Base-by-base conservation (phyloP, 805 yeast species). In the Sugiyamaella lignohabitans region DNA sequence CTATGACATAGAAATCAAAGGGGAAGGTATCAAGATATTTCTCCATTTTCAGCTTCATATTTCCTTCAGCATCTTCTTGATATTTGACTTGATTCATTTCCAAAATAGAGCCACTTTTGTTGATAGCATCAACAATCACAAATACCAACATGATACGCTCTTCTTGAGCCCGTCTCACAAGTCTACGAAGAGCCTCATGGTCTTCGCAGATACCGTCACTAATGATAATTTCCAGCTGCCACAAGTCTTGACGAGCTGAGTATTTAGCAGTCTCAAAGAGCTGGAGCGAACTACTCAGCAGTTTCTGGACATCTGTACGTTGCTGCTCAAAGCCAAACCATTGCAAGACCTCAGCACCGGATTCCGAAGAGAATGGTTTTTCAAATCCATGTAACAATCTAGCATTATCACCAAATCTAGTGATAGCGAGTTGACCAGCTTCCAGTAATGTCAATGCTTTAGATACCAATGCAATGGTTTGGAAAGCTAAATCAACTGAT, bases 171-270 rank as follows among this genome's bases (percentile, higher is more conserved):
- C 78, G 78, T 58, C 98, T 81, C 3, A 91, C 97, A 56, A 93
- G 73, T 53, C 91, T 74, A 54, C 84, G 80, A 42, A 93, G 72
- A 0, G 84, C 79, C 24, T 75, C 88, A 63, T 93, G 98, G 63
- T 89, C 94, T 65, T 93, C 99, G 62, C 97, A 88, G 41, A 93
- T 87, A 67, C 99, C 99, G 69, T 93, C 99, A 1, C 96, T 87
- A 27, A 93, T 74, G 50, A 93, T 84, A 47, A 93, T 87, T 63
- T 94, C 87, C 54, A 93, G 72, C 66, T 87, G 96, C 96, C 98
- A 93, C 61, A 87, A 73, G 51, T 87, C 96, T 4, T 52, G 52
- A 4, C 51, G 44, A 11, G 55, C 45, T 38, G 49, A 36, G 70
- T 59, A 54, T 24, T 70, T 63, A 3, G 84, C 79, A 49, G 79